phyloP scores from a whole-genome alignment of 1,284 basidiomycete species.

The Fomitiporia mediterranea region DNA sequence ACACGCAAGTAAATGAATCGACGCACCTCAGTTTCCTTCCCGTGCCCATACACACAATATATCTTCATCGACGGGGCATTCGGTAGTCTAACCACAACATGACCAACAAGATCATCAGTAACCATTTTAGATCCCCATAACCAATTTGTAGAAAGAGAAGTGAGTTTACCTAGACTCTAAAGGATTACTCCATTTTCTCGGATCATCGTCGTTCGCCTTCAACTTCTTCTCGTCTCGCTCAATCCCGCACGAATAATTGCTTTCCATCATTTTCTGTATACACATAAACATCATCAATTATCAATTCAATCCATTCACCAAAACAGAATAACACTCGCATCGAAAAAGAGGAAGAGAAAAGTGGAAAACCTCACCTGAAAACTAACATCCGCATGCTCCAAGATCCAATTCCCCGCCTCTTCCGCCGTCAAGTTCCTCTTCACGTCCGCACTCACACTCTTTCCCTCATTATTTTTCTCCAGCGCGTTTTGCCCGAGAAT shows the following conservation, averaged over 20 bases:
- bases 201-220: conserved; percentile 64
- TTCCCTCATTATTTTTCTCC: conserved; percentile 24
- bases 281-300: no score
- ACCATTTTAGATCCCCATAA: neutral
- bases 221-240: conserved; percentile 71
- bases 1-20: neutral
- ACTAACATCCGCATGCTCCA: conserved; percentile 78
- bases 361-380: conserved; percentile 58
- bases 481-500: conserved; percentile 10
- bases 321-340: no score
- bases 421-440: conserved; percentile 76
- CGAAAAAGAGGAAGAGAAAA: conserved; percentile 1
- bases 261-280: conserved; percentile 86
- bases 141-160: neutral
- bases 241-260: conserved; percentile 93
- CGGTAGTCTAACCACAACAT: conserved; percentile 56
- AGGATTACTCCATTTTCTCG: conserved; percentile 92
- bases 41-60: conserved; percentile 92
- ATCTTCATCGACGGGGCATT: conserved; percentile 91
- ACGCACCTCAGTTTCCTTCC: conserved; percentile 90
- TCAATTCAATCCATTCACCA: neutral
- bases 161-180: conserved; percentile 70
- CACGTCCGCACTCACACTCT: conserved; percentile 29
- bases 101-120: neutral
- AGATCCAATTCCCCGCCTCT: conserved; percentile 75